Evolutionary conservation across 805 yeast species (phyloP), one percentile per base, ranked within the genome.

Genomic region (Torulaspora maleeae): DNA sequence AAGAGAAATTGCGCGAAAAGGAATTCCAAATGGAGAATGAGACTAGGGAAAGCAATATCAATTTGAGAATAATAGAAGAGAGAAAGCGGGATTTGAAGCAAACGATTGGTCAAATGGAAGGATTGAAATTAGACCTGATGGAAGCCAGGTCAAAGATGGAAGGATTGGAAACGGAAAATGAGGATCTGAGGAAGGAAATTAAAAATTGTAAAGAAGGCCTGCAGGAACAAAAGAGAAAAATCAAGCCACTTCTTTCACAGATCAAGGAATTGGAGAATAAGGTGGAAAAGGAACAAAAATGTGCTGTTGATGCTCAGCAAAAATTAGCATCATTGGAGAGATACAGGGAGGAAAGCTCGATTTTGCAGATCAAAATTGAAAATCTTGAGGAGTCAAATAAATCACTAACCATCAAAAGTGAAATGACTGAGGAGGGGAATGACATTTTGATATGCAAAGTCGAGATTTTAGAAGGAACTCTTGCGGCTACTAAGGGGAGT

Each of bases 251-350:
- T 13, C 35, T 27, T 13, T 12, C 29, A 10, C 35, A 41, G 20
- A 41, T 41, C 27, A 41, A 17, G 28, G 17, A 28, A 17, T 22
- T 41, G 35, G 40, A 41, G 24, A 36, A n/a, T n/a, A 35, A 22
- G 24, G n/a, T 41, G 35, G 24, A 3, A 27, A 36, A 28, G 15
- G 38, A 41, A 20, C 38, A 35, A 28, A 35, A 16, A 22, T 15
- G 10, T 13, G 27, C 29, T 24, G 28, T 29, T 22, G 40, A 41
- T 6, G 22, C 22, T 35, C 22, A 27, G 15, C 25, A 22, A 5
- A 39, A 32, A 32, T 15, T 39, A 32, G 36, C 28, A 27, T 41
- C 36, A n/a, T 28, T 41, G 35, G 40, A 35, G n/a, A 28, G 19
- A 20, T 41, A 32, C 22, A 27, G 35, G 35, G 28, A 20, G 9